Evolutionary conservation across 208 protist species (phyloP).

Genomic region (Naegleria fowleri): DNA sequence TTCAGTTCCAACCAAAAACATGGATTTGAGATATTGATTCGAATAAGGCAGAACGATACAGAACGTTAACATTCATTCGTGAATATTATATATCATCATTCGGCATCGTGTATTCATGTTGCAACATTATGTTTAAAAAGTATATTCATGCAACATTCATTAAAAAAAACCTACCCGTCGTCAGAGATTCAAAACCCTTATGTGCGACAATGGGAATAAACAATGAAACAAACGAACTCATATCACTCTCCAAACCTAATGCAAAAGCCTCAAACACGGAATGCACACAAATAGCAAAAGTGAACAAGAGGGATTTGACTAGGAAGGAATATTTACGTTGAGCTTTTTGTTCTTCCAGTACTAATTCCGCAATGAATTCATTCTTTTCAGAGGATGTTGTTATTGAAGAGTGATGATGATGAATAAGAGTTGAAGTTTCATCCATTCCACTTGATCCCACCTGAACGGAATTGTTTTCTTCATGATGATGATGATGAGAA

Average conservation of each 20-base stretch:
- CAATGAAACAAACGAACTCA: neutral
- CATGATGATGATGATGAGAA: neutral
- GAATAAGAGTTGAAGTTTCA: too few species aligned
- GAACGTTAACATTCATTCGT: too few species aligned
- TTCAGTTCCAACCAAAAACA: too few species aligned
- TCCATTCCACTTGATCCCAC: too few species aligned
- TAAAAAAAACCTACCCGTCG: neutral
- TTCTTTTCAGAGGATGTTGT: neutral
- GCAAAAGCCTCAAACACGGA: neutral
- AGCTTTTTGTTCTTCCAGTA: neutral
- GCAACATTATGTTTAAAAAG: too few species aligned
- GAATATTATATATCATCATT: too few species aligned
- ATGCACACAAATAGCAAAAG: neutral
- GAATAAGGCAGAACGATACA: too few species aligned
- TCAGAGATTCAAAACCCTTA: neutral
- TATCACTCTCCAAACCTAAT: neutral
- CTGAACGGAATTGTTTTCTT: neutral
- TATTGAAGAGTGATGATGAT: too few species aligned
- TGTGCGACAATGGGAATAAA: neutral
- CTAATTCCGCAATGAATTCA: neutral
- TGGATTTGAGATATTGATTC: too few species aligned
- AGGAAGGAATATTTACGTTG: neutral
- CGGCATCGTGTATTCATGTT: too few species aligned
- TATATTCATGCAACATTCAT: too few species aligned
- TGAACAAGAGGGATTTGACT: neutral